phyloP scores from a whole-genome alignment of 2,329 filamentous ascomycete genomes.

The Cladosporium sp. region DNA sequence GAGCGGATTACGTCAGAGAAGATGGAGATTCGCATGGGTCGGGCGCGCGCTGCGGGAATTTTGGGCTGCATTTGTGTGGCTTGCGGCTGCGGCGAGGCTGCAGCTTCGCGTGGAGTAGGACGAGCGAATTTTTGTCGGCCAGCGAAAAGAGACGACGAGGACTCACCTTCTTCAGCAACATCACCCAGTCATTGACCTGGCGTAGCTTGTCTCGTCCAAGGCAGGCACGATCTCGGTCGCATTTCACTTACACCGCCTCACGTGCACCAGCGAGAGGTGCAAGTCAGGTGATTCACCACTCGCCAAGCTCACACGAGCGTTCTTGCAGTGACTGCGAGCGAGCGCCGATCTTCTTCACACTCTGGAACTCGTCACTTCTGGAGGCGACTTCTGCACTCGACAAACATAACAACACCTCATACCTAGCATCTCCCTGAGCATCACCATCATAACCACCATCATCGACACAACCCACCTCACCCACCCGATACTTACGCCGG shows the following conservation, averaged over 20 bases:
- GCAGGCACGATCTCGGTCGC: background rate
- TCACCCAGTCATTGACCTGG: background rate
- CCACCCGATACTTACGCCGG: constrained; percentile 74
- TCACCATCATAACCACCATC: background rate
- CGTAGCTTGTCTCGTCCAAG: background rate
- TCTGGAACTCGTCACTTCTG: background rate
- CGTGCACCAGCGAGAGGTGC: background rate
- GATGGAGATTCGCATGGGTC: background rate
- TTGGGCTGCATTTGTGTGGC: background rate
- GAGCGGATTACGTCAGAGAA: background rate
- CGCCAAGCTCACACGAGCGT: background rate
- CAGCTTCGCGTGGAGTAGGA: background rate
- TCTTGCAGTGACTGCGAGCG: too few relatives aligned
- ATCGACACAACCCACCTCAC: too few relatives aligned
- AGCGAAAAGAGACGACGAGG: background rate
- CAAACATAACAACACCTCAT: background rate
- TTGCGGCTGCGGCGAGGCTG: background rate
- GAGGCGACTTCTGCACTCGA: background rate
- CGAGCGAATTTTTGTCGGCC: background rate
- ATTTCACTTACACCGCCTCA: background rate
- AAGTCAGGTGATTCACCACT: background rate
- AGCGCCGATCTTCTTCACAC: background rate
- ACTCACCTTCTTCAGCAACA: background rate
- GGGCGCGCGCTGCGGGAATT: background rate
- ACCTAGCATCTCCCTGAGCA: background rate